Evolutionary conservation across 2,329 filamentous ascomycete genomes (phyloP), one percentile per base, ranked within the genome.

Genomic region (Xylariaceae sp.): DNA sequence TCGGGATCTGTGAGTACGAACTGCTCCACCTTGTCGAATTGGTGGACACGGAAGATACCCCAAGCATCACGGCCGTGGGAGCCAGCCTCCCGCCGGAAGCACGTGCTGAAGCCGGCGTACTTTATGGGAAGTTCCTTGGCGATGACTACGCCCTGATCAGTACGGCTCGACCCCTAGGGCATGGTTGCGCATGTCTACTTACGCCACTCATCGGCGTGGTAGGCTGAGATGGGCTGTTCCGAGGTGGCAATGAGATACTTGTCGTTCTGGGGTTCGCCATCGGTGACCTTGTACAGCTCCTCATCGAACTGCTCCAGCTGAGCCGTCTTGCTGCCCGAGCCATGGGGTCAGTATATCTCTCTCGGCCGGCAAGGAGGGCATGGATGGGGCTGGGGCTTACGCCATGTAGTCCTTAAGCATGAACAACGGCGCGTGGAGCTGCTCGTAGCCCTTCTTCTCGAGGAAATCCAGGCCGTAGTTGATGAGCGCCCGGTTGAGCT

Each of bases 291-390:
- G 73, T 98, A 98, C 32, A 98, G 69, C 61, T 96, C 90, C 59
- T 96, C 92, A 55, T 98, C 92, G 53, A 98, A 98, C 13, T 95
- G 85, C 48, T 92, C 88, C 17, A 98, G 77, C 64, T 98, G 92
- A 3, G 92, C 92, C 0, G 92, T 98, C 71, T 96, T 96, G 40
- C 84, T n/a, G n/a, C n/a, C n/a, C n/a, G n/a, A n/a, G n/a, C n/a
- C n/a, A n/a, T n/a, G n/a, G n/a, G n/a, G n/a, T n/a, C n/a, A n/a
- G n/a, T n/a, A n/a, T n/a, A n/a, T n/a, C n/a, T n/a, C n/a, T n/a
- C n/a, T n/a, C n/a, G n/a, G n/a, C n/a, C n/a, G n/a, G n/a, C n/a
- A n/a, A n/a, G n/a, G n/a, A n/a, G n/a, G n/a, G n/a, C n/a, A n/a
- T n/a, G n/a, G n/a, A n/a, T n/a, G n/a, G 35, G n/a, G n/a, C n/a